These are phyloP conservation scores for Aspergillus jensenii DNA, from an alignment of 2,329 filamentous ascomycete genomes.

Conservation along the genomic window DNA sequence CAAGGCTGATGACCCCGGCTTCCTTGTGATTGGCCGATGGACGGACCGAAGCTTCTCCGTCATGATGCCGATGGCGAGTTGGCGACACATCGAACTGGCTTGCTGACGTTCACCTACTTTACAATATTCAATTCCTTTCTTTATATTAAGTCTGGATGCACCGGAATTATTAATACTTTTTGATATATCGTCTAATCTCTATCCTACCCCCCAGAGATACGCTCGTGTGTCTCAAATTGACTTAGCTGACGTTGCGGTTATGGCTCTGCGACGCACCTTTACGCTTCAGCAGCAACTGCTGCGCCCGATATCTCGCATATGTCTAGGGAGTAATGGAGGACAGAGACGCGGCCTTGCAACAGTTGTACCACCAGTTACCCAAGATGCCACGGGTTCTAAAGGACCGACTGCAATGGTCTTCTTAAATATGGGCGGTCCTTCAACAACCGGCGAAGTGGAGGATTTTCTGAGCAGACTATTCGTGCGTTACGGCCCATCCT, in stretches of 20 bases:
- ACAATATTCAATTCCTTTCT: not conserved
- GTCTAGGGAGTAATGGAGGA: slow-evolving; percentile 21
- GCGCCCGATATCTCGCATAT: slow-evolving; percentile 23
- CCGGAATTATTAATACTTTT: not conserved
- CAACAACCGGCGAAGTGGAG: slow-evolving; percentile 82
- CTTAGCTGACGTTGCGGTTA: slow-evolving; percentile 17
- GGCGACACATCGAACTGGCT: not conserved
- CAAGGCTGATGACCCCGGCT: slow-evolving; percentile 28
- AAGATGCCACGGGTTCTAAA: slow-evolving; percentile 67
- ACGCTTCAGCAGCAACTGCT: slow-evolving; percentile 31
- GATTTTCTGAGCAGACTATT: slow-evolving; percentile 90
- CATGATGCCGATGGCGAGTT: slow-evolving; percentile 12
- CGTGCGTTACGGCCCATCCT: slow-evolving; percentile 54
- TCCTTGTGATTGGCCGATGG: slow-evolving; percentile 28
- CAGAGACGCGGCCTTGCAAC: slow-evolving; percentile 53
- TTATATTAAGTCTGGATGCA: not conserved
- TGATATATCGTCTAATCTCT: not conserved
- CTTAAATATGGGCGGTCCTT: slow-evolving; percentile 97
- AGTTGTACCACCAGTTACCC: slow-evolving; percentile 73
- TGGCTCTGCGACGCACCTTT: slow-evolving; percentile 44
- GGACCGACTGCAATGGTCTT: slow-evolving; percentile 98
- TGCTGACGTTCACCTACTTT: not conserved
- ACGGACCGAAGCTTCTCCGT: slow-evolving; percentile 14
- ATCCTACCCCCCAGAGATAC: not conserved
- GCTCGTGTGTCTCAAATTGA: not conserved